A percentile compares a stretch with the other conserved stretches of the same genome.
Evolutionary conservation across 768 basidiomycete species (phyloP).

Genomic region (Crepidotus variabilis): DNA sequence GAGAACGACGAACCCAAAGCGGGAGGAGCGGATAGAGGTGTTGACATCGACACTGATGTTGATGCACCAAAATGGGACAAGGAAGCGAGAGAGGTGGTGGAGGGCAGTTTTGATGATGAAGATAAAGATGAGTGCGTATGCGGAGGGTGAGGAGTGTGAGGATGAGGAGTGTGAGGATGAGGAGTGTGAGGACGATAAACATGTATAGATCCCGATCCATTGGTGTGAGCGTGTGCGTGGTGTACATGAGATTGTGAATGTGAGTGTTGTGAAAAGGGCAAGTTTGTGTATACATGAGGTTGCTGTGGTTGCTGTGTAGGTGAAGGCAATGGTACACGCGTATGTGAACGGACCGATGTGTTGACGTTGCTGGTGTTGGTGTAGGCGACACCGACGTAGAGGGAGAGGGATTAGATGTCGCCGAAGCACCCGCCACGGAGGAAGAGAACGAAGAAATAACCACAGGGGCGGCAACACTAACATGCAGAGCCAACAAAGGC

Average conservation of each 20-base stretch:
- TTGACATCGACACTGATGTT: too few species aligned
- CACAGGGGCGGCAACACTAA: background rate
- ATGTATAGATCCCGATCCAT: background rate
- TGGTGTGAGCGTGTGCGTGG: too few species aligned
- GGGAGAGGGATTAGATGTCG: background rate
- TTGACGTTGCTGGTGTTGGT: background rate
- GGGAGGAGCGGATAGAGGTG: too few species aligned
- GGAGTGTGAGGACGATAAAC: background rate
- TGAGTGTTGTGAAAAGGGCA: conserved; percentile 1
- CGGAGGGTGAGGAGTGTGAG: background rate
- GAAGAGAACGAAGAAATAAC: background rate
- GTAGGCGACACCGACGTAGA: background rate
- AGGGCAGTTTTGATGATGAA: too few species aligned
- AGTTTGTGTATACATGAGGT: too few species aligned
- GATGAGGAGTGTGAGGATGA: background rate
- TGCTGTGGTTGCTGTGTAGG: conserved; percentile 4
- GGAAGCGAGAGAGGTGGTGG: conserved; percentile 3
- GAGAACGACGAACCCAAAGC: conserved; percentile 1
- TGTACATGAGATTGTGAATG: background rate
- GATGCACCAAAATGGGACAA: too few species aligned
- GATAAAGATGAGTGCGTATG: conserved; percentile 7
- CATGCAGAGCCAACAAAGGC: conserved; percentile 4
- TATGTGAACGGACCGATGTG: background rate
- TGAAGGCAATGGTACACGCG: background rate
- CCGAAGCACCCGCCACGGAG: background rate